Evolutionary conservation across 1,139 yeast genomes (phyloP).

Genomic region (Scheffersomyces segobiensis): DNA sequence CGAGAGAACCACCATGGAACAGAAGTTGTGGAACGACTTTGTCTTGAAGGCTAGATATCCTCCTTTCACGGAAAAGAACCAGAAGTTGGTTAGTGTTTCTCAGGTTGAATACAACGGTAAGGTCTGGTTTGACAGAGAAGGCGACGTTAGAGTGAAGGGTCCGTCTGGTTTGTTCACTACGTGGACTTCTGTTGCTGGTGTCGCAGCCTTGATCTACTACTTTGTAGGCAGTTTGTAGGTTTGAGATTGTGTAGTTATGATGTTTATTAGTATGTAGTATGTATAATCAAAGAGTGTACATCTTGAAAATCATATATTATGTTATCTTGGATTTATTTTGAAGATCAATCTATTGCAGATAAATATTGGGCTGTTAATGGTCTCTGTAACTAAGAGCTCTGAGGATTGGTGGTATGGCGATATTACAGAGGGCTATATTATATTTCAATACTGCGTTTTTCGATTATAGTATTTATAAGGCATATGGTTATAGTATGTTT

Average conservation of each 20-base stretch:
- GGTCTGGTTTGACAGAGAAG: constrained; percentile 39
- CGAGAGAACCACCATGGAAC: constrained; percentile 66
- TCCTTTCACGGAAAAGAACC: constrained; percentile 51
- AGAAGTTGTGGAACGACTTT: constrained; percentile 67
- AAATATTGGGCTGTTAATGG: too few species aligned
- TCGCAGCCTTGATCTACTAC: constrained; percentile 25
- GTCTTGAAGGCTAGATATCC: constrained; percentile 66
- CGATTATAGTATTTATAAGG: too few species aligned
- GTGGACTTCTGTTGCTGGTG: constrained; percentile 36
- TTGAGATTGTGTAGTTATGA: not conserved
- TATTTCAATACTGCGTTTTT: too few species aligned
- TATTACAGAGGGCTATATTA: too few species aligned
- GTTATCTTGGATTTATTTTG: too few species aligned
- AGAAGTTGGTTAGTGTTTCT: constrained; percentile 24
- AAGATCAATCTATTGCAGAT: too few species aligned
- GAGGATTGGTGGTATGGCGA: too few species aligned
- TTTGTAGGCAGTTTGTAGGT: constrained; percentile 13
- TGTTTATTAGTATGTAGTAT: not conserved
- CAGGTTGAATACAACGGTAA: constrained; percentile 28
- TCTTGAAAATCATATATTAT: too few species aligned
- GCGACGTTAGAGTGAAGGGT: constrained; percentile 36
- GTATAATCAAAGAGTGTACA: not conserved
- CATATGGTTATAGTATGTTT: too few species aligned
- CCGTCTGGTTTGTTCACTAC: constrained; percentile 34
- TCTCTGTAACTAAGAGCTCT: too few species aligned